phyloP scores from a whole-genome alignment of 2,329 filamentous ascomycete genomes.

The Fusarium sp. region DNA sequence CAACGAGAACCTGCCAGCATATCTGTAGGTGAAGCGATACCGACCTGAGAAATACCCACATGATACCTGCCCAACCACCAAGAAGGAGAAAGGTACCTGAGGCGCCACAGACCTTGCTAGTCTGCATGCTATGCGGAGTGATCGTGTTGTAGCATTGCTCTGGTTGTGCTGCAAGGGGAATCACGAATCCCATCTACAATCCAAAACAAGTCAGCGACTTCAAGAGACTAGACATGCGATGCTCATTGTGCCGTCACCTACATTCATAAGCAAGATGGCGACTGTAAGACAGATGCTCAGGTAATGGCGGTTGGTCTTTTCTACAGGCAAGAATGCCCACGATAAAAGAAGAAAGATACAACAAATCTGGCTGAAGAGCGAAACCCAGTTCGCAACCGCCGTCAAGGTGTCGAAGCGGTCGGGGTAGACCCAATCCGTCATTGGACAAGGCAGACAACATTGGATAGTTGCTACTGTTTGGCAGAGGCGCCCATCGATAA shows the following conservation, averaged over 20 bases:
- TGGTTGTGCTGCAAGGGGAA: constrained; percentile 81
- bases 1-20: constrained; percentile 94
- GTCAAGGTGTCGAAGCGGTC: constrained; percentile 68
- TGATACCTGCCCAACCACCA: constrained; percentile 82
- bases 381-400: constrained; percentile 80
- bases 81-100: constrained; percentile 87
- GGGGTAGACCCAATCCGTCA: constrained; percentile 77
- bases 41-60: constrained; percentile 92
- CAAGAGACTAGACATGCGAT: background rate
- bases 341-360: constrained; percentile 80
- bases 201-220: constrained; percentile 27
- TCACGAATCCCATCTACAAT: constrained; percentile 81
- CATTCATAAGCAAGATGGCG: constrained; percentile 80
- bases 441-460: constrained; percentile 92
- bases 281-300: constrained; percentile 86
- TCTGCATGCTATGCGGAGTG: constrained; percentile 92
- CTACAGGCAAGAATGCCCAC: constrained; percentile 80
- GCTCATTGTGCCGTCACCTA: constrained; percentile 54
- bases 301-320: constrained; percentile 92
- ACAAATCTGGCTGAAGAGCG: constrained; percentile 75
- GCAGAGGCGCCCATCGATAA: constrained; percentile 64
- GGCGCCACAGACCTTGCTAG: constrained; percentile 81
- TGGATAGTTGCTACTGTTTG: constrained; percentile 57
- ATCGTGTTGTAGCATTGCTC: constrained; percentile 88
- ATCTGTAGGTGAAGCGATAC: constrained; percentile 96